Evolutionary conservation across 768 basidiomycete species (phyloP).

Genomic region (Dictyophora rubrovolvata): DNA sequence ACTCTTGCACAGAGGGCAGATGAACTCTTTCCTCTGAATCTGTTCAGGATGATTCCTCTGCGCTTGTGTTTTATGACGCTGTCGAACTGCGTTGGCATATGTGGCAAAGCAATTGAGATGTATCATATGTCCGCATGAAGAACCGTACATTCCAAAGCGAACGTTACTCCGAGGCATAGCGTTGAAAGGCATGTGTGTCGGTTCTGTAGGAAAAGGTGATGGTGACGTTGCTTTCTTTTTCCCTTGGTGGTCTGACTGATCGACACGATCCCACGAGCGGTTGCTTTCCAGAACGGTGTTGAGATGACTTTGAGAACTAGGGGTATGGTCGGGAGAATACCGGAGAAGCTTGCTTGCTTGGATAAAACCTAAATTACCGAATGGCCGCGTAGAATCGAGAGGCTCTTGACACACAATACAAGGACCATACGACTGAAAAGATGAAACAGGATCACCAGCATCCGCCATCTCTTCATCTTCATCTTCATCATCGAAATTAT

Average conservation of each 20-base stretch:
- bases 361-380: constrained; percentile 78
- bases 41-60: constrained; percentile 92
- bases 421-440: constrained; percentile 58
- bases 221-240: constrained; percentile 14
- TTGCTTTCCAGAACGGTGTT: constrained; percentile 62
- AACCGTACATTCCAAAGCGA: constrained; percentile 77
- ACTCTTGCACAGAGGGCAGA: constrained; percentile 95
- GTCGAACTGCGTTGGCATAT: constrained; percentile 77
- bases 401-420: constrained; percentile 99
- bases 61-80: constrained; percentile 79
- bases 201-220: background rate
- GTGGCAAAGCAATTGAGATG: constrained; percentile 90
- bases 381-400: constrained; percentile 57
- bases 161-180: constrained; percentile 63
- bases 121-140: constrained; percentile 95
- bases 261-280: constrained; percentile 50
- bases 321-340: constrained; percentile 53
- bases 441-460: constrained; percentile 30
- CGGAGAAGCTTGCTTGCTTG: constrained; percentile 84
- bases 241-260: constrained; percentile 22
- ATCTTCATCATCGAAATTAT: constrained; percentile 61
- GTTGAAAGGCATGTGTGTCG: constrained; percentile 37
- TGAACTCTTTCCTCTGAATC: constrained; percentile 87
- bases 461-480: constrained; percentile 51
- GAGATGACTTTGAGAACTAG: constrained; percentile 33